Percentiles rank a stretch among this genome's conserved stretches.
These are phyloP conservation scores for Cystobasidium onofrii DNA, from an alignment of 768 basidiomycete species.

Conservation along the genomic window DNA sequence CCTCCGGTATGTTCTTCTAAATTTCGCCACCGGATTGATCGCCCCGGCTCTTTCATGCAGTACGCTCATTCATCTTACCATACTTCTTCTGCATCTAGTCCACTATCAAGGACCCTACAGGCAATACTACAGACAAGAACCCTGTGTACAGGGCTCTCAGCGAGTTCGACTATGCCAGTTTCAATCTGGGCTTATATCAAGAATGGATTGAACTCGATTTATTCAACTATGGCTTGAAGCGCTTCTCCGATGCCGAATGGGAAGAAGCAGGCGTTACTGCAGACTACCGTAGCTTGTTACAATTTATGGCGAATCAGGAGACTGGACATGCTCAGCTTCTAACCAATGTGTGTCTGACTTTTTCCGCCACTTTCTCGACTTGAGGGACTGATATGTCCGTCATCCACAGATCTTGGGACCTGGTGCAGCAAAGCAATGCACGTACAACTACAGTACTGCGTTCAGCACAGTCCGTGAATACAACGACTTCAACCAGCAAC, in stretches of 20 bases:
- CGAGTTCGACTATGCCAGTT: conserved; percentile 28
- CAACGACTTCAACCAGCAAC: conserved; percentile 56
- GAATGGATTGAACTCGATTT: conserved; percentile 34
- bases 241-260: conserved; percentile 56
- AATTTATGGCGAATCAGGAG: conserved; percentile 59
- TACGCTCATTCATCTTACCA: not conserved
- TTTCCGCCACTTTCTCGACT: conserved; percentile 48
- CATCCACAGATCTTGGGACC: conserved; percentile 33
- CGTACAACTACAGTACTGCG: conserved; percentile 50
- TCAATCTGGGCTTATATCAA: conserved; percentile 33
- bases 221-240: conserved; percentile 33
- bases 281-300: conserved; percentile 54
- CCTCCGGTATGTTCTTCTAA: not conserved
- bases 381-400: conserved; percentile 37
- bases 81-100: not conserved
- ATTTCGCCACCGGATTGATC: too few species aligned
- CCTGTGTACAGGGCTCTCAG: conserved; percentile 24
- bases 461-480: conserved; percentile 57
- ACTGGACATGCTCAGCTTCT: conserved; percentile 57
- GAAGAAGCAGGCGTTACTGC: conserved; percentile 53
- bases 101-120: conserved; percentile 21
- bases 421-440: conserved; percentile 54
- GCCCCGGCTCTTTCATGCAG: not conserved
- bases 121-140: conserved; percentile 3
- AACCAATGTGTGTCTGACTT: conserved; percentile 44